Evolutionary conservation across 345 rosid species (phyloP).

Genomic region (Pistacia atlantica): DNA sequence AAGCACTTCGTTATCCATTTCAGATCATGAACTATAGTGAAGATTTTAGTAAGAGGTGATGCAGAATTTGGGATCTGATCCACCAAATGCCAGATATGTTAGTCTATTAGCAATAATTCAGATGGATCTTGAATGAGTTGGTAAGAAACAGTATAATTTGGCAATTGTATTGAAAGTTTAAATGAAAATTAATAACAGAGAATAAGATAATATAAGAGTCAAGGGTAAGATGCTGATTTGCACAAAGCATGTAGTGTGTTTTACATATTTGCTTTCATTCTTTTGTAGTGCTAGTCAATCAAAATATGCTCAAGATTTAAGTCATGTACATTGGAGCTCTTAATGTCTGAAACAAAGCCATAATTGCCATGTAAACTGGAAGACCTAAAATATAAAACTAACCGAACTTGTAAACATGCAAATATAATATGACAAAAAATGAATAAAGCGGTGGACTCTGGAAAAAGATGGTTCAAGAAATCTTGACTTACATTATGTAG

Average conservation of each 20-base stretch:
- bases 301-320: not conserved
- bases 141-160: not conserved
- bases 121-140: not conserved
- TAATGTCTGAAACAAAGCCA: not conserved
- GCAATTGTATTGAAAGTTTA: not conserved
- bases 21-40: not conserved
- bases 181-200: too few species aligned
- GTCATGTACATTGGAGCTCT: not conserved
- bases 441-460: not conserved
- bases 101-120: not conserved
- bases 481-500: slow-evolving; percentile 39
- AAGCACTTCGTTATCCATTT: not conserved
- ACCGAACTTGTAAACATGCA: not conserved
- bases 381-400: too few species aligned
- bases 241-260: too few species aligned
- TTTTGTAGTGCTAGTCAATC: not conserved
- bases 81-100: not conserved
- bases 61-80: not conserved
- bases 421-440: not conserved
- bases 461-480: not conserved
- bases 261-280: too few species aligned
- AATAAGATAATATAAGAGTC: too few species aligned
- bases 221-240: too few species aligned
- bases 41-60: not conserved
- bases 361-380: not conserved